A percentile compares a stretch with the other conserved stretches of the same genome.
phyloP scores from a whole-genome alignment of 495 filamentous ascomycete species.

The Penicillium cataractarum region DNA sequence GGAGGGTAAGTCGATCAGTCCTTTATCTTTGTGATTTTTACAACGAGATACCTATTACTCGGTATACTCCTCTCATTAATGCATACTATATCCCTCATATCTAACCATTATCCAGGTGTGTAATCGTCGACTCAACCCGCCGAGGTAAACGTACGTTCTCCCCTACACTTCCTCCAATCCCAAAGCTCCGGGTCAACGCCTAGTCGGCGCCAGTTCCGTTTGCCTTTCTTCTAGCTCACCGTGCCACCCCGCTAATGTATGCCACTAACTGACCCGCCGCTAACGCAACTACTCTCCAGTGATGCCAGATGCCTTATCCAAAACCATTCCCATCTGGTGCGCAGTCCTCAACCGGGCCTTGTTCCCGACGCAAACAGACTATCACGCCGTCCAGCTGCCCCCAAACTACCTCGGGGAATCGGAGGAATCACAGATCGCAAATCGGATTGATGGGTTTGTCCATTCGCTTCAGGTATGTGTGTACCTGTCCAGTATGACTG shows the following conservation, averaged over 20 bases:
- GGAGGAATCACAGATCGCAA: slow-evolving; percentile 79
- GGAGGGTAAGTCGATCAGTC: slow-evolving; percentile 61
- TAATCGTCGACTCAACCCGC: slow-evolving; percentile 94
- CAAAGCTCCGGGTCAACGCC: not conserved
- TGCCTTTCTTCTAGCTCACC: slow-evolving; percentile 5
- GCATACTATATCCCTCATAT: not conserved
- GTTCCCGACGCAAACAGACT: slow-evolving; percentile 59
- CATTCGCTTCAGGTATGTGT: slow-evolving; percentile 55
- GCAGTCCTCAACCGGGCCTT: slow-evolving; percentile 79
- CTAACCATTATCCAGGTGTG: slow-evolving; percentile 58
- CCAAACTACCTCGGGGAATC: slow-evolving; percentile 67
- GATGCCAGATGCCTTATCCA: slow-evolving; percentile 91
- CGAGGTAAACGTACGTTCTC: slow-evolving; percentile 77
- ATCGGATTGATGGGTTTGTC: slow-evolving; percentile 68
- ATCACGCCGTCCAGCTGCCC: slow-evolving; percentile 64
- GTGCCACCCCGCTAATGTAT: slow-evolving; percentile 13
- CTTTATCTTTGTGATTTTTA: slow-evolving; percentile 1
- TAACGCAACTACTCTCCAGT: slow-evolving; percentile 43
- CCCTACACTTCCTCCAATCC: not conserved
- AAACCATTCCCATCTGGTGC: slow-evolving; percentile 94
- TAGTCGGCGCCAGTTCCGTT: slow-evolving; percentile 13
- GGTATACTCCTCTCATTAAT: no score
- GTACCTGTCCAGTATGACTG: not conserved
- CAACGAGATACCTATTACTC: not conserved
- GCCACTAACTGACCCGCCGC: no score